Evolutionary conservation across 2,329 filamentous ascomycete genomes (phyloP).

Genomic region (Coniella vitis): DNA sequence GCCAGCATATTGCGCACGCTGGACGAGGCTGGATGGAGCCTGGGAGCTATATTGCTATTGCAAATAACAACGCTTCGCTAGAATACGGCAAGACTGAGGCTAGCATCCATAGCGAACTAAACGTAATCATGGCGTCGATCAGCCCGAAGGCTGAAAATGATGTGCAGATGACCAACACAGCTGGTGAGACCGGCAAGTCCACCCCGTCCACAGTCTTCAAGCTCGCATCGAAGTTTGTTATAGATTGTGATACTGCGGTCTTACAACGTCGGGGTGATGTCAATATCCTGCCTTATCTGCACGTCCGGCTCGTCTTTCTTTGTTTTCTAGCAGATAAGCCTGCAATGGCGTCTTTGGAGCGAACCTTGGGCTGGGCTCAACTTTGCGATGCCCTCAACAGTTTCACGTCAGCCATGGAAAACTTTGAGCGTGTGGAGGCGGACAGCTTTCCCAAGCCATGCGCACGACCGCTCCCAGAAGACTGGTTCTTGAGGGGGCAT

Average conservation of each 20-base stretch:
- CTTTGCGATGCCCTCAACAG: conserved; percentile 34
- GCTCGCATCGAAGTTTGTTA: conserved; percentile 34
- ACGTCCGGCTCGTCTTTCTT: conserved; percentile 56
- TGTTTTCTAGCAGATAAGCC: conserved; percentile 34
- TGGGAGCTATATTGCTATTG: conserved; percentile 51
- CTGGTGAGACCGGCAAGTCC: background rate
- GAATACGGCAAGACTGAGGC: conserved; percentile 38
- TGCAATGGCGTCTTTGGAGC: conserved; percentile 39
- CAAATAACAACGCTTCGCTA: conserved; percentile 48
- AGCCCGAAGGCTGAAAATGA: conserved; percentile 1
- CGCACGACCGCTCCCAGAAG: conserved; percentile 58
- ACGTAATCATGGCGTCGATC: conserved; percentile 37
- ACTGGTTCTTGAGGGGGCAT: conserved; percentile 59
- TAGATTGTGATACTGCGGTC: conserved; percentile 38
- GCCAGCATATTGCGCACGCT: conserved; percentile 47
- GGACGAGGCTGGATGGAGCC: conserved; percentile 45
- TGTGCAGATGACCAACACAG: conserved; percentile 2
- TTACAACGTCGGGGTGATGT: conserved; percentile 47
- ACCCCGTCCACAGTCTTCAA: conserved; percentile 23
- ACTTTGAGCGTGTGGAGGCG: conserved; percentile 31
- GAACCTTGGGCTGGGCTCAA: conserved; percentile 31
- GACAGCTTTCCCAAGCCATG: conserved; percentile 41
- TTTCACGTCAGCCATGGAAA: conserved; percentile 19
- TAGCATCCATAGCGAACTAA: conserved; percentile 21
- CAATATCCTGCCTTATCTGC: conserved; percentile 56